Conservation (phyloP, 2,329 filamentous ascomycete genomes). For the Triangularia setosa region DNA sequence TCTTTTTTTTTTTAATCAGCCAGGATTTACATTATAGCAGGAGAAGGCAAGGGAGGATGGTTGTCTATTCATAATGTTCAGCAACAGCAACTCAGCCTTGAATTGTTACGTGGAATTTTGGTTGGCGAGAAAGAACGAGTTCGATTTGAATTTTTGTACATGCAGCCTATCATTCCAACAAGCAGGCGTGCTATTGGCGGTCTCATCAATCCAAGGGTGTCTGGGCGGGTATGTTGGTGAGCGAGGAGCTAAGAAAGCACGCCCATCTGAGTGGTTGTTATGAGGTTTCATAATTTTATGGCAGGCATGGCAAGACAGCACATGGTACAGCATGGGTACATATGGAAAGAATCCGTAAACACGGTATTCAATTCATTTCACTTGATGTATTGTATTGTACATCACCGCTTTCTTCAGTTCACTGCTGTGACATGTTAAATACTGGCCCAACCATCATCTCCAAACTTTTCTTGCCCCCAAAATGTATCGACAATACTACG, state of each 20-base stretch:
- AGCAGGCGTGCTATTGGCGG: background rate
- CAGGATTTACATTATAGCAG: too few relatives aligned
- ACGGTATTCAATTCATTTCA: background rate
- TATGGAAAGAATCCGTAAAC: background rate
- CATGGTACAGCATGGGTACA: background rate
- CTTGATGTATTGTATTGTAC: background rate
- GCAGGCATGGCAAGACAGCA: too few relatives aligned
- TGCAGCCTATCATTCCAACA: background rate
- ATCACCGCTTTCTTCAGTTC: background rate
- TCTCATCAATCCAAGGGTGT: too few relatives aligned
- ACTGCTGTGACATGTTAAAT: background rate
- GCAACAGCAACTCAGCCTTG: too few relatives aligned
- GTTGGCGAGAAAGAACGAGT: background rate
- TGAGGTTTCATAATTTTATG: background rate
- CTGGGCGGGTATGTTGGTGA: too few relatives aligned
- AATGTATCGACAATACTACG: background rate
- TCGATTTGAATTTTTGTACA: background rate
- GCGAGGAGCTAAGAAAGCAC: background rate
- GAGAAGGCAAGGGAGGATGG: too few relatives aligned
- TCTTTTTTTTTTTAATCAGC: too few relatives aligned
- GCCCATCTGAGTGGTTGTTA: background rate
- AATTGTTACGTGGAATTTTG: too few relatives aligned
- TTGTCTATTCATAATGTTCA: too few relatives aligned
- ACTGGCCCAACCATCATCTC: background rate
- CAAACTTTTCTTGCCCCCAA: background rate